A percentile compares a stretch with the other conserved stretches of the same genome.
phyloP scores from a whole-genome alignment of 148 eudicot genomes.

The Pharnaceum exiguum region DNA sequence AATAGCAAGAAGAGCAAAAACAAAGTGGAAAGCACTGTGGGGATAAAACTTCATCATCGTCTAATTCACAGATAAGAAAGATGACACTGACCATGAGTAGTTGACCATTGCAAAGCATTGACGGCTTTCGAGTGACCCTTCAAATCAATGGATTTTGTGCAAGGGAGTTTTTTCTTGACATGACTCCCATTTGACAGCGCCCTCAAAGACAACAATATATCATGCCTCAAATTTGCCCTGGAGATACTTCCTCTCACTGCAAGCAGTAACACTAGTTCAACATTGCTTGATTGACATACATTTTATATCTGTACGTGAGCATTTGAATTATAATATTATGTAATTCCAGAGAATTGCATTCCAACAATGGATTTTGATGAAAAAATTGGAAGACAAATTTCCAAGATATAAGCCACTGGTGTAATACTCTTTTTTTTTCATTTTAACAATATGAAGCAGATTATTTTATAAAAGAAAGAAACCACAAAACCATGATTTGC shows the following conservation, averaged over 20 bases:
- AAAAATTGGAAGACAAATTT: too few species aligned
- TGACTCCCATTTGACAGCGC: constrained; percentile 18
- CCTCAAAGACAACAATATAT: constrained; percentile 46
- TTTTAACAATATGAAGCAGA: too few species aligned
- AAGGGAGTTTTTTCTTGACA: constrained; percentile 25
- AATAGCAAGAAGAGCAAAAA: not conserved
- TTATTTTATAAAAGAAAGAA: too few species aligned
- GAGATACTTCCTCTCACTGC: constrained; percentile 67
- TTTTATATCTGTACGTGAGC: too few species aligned
- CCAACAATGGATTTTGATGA: too few species aligned
- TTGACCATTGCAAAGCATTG: constrained; percentile 67
- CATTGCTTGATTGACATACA: not conserved
- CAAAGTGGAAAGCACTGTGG: not conserved
- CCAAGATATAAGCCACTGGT: too few species aligned
- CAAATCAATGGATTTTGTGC: constrained; percentile 39
- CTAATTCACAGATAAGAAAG: not conserved
- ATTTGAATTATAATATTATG: too few species aligned
- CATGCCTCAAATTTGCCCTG: constrained; percentile 44
- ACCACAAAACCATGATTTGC: too few species aligned
- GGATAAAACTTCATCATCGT: not conserved
- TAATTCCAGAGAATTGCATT: too few species aligned
- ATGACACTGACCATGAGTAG: constrained; percentile 50
- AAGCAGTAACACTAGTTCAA: not conserved
- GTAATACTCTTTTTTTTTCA: too few species aligned
- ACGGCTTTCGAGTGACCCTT: constrained; percentile 65